Conservation (phyloP, 345 rosid genomes). For the Lepidium aucheri region DNA sequence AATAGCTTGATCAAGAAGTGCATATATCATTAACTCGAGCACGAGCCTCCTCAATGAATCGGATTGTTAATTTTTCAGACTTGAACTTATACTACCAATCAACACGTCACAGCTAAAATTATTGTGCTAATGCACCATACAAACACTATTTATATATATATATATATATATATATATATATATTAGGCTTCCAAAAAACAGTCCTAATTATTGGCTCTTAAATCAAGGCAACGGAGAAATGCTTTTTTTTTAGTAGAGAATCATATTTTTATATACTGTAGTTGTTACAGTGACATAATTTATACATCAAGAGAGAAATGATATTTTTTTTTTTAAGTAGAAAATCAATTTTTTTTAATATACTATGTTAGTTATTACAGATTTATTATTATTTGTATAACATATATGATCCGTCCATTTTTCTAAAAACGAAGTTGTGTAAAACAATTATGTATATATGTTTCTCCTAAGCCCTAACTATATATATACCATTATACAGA, state of each 20-base stretch:
- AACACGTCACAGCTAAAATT: not conserved
- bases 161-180: no score
- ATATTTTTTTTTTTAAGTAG: no score
- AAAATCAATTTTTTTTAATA: no score
- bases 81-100: not conserved
- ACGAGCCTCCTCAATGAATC: not conserved
- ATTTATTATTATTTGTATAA: no score
- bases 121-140: not conserved
- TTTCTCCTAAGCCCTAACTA: not conserved
- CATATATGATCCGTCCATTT: no score
- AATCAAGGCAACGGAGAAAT: not conserved
- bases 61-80: not conserved
- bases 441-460: not conserved
- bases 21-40: not conserved
- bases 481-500: not conserved
- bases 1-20: not conserved
- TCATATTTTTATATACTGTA: not conserved
- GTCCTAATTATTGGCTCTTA: not conserved
- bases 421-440: not conserved
- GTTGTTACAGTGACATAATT: not conserved
- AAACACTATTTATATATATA: no score
- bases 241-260: not conserved
- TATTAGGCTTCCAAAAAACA: not conserved
- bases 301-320: no score
- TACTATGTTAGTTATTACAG: no score